Evolutionary conservation across 73 alveolate genomes (phyloP), one percentile per base, ranked within the genome.

Genomic region (Loxodes magnus): DNA sequence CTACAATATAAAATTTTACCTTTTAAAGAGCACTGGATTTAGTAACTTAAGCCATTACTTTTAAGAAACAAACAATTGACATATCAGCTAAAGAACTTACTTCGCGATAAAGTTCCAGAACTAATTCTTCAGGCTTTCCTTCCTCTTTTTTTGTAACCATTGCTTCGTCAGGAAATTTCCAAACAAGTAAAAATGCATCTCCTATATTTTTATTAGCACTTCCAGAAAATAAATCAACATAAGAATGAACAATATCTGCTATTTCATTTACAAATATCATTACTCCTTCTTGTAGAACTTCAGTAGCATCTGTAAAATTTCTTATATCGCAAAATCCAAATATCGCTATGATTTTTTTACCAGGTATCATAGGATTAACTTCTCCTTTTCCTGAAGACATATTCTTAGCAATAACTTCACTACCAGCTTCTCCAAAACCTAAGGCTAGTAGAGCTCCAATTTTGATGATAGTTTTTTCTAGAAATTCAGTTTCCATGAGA

Each of bases 121-220:
- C n/a, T n/a, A n/a, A n/a, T n/a, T 33, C 14, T 33, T 33, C 43
- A n/a, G 14, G 2, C 43, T 33, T 33, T 29, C 10, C 20, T n/a
- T 33, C 14, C 14, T 33, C 43, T 33, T 33, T 33, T 1, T 33
- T 33, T 33, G 10, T 16, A 1, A 12, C 14, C 0, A 33, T 33
- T 1, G 43, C 94, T 33, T 64, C 75, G 0, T 76, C 81, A 23
- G 61, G 79, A 66, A 74, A 78, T 64, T 91, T 91, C 97, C 98
- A 91, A 24, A 87, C 98, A 33, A 91, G 70, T 21, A 91, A 71
- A 56, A 91, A 91, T 5, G 98, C 98, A 67, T 91, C 97, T 29
- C 98, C 98, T n/a, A 91, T 91, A 65, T 91, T 91, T 63, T 91
- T 91, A 75, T 91, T 91, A n/a, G 98, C 94, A 21, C 89, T 78